These are phyloP conservation scores for Urtica urens DNA, from an alignment of 306 rosid species.

Conservation along the genomic window DNA sequence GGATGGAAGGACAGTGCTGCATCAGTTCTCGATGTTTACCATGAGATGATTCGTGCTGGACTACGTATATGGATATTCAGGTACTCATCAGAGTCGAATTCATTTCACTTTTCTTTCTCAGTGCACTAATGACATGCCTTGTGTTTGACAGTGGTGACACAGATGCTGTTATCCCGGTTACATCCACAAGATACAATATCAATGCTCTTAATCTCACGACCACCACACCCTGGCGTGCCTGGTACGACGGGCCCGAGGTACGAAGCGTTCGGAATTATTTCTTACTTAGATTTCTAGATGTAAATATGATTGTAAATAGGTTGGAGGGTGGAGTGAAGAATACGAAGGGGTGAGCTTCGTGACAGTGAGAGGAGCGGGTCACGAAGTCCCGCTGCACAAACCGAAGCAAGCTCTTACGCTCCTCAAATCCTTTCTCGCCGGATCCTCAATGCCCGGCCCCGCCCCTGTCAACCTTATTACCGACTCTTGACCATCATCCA, in stretches of 20 bases:
- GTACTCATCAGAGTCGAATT: conserved; percentile 20
- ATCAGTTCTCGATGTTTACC: conserved; percentile 57
- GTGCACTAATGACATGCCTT: no score
- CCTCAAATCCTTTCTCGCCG: conserved; percentile 56
- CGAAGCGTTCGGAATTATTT: background rate
- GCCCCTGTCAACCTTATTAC: conserved; percentile 14
- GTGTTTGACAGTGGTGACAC: conserved; percentile 66
- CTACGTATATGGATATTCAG: conserved; percentile 86
- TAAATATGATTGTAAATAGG: conserved; percentile 32
- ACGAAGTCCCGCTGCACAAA: conserved; percentile 80
- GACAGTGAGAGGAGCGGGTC: conserved; percentile 85
- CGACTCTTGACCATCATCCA: conserved; percentile 30
- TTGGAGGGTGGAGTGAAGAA: conserved; percentile 95
- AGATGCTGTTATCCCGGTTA: conserved; percentile 55
- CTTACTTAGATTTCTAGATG: no score
- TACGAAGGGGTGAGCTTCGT: conserved; percentile 77
- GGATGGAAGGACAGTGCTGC: conserved; percentile 79
- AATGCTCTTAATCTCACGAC: conserved; percentile 64
- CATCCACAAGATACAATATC: conserved; percentile 70
- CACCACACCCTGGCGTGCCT: conserved; percentile 52
- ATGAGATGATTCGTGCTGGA: conserved; percentile 51
- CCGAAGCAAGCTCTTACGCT: conserved; percentile 73
- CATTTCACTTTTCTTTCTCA: background rate
- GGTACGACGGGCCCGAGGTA: conserved; percentile 78
- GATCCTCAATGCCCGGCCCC: conserved; percentile 44